These are phyloP conservation scores for Roridomyces roridus DNA, from an alignment of 768 basidiomycete genomes.

Conservation along the genomic window DNA sequence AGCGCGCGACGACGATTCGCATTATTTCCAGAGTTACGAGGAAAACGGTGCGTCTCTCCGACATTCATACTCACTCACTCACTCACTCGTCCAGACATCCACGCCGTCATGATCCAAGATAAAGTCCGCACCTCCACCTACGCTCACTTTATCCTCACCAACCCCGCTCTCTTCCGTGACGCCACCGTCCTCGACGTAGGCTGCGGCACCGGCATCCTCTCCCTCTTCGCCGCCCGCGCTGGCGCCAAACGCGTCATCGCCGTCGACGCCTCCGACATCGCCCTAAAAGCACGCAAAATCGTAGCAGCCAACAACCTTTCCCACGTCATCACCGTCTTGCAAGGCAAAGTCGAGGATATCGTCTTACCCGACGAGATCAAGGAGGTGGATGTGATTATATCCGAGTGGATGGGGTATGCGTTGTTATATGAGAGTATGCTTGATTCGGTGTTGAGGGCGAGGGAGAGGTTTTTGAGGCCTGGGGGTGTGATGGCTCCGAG, in stretches of 20 bases:
- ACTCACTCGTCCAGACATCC: slow-evolving; percentile 68
- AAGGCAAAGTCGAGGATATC: slow-evolving; percentile 91
- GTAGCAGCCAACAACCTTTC: slow-evolving; percentile 78
- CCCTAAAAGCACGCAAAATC: slow-evolving; percentile 77
- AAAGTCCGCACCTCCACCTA: slow-evolving; percentile 93
- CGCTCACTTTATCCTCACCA: slow-evolving; percentile 87
- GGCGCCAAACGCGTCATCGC: slow-evolving; percentile 92
- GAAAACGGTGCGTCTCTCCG: slow-evolving; percentile 70
- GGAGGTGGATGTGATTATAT: slow-evolving; percentile 92
- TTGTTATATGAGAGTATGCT: slow-evolving; percentile 97
- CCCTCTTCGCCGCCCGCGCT: slow-evolving; percentile 86
- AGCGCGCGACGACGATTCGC: slow-evolving; percentile 85
- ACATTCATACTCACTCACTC: neutral
- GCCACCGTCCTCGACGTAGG: slow-evolving; percentile 94
- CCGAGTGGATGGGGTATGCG: slow-evolving; percentile 98
- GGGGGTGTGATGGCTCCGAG: slow-evolving; percentile 90
- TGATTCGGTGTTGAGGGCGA: slow-evolving; percentile 89
- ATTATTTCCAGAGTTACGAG: slow-evolving; percentile 92
- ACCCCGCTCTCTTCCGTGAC: slow-evolving; percentile 80
- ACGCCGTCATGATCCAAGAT: slow-evolving; percentile 96
- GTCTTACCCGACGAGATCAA: slow-evolving; percentile 70
- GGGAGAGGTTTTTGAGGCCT: slow-evolving; percentile 83
- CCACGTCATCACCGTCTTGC: slow-evolving; percentile 83
- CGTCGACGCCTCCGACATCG: slow-evolving; percentile 89
- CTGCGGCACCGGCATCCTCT: slow-evolving; percentile 93